phyloP scores from a whole-genome alignment of 1,284 basidiomycete genomes.

The Trichosporon asahii region DNA sequence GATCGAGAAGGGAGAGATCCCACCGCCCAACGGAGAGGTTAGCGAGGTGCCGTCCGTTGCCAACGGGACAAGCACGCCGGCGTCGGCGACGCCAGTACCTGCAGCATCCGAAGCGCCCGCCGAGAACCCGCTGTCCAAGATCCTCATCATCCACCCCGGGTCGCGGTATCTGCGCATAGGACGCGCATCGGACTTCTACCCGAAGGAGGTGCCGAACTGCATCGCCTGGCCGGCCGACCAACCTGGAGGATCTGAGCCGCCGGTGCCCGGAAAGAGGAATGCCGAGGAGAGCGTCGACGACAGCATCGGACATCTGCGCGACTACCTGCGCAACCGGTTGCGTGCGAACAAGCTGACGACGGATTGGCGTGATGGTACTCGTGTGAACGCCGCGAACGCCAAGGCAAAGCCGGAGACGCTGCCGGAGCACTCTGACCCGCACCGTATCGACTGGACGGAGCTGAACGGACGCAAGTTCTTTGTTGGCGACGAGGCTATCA shows the following conservation, averaged over 20 bases:
- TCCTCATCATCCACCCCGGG: constrained; percentile 88
- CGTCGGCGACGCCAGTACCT: background rate
- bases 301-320: constrained; percentile 67
- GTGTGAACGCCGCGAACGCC: constrained; percentile 63
- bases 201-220: constrained; percentile 49
- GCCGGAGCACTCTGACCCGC: constrained; percentile 73
- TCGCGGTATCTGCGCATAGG: constrained; percentile 84
- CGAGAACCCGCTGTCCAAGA: constrained; percentile 42
- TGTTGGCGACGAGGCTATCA: constrained; percentile 62
- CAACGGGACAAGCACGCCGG: background rate
- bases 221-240: constrained; percentile 30
- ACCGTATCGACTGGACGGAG: constrained; percentile 74
- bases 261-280: constrained; percentile 34
- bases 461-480: constrained; percentile 35
- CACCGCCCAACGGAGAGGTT: background rate
- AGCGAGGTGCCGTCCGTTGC: constrained; percentile 1
- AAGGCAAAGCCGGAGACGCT: constrained; percentile 66
- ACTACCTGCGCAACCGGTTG: constrained; percentile 77
- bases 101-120: background rate
- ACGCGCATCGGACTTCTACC: constrained; percentile 69
- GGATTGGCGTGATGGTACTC: constrained; percentile 67
- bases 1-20: background rate
- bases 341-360: constrained; percentile 80
- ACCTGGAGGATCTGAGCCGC: constrained; percentile 29
- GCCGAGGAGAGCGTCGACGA: constrained; percentile 60